Conservation (phyloP, 768 basidiomycete genomes). For the Hebeloma cylindrosporum region DNA sequence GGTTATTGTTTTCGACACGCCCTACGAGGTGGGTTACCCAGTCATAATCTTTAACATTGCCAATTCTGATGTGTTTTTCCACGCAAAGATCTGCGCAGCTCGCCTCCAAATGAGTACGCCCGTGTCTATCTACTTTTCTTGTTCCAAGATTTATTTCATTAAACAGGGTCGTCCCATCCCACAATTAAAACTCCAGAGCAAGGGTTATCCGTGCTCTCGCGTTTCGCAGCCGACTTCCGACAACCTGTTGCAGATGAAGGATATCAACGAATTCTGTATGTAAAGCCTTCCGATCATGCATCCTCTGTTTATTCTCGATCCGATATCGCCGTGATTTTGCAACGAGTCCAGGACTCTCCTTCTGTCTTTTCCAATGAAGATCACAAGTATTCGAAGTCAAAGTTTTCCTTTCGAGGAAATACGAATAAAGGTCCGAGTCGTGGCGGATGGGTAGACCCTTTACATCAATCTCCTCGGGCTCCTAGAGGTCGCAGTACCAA, state of each 20-base stretch:
- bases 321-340: conserved; percentile 53
- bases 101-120: conserved; percentile 57
- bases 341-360: conserved; percentile 47
- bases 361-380: conserved; percentile 24
- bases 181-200: conserved; percentile 66
- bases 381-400: conserved; percentile 9
- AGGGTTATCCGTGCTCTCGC: conserved; percentile 59
- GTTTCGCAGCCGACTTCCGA: conserved; percentile 62
- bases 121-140: conserved; percentile 5
- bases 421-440: conserved; percentile 22
- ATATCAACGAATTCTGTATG: conserved; percentile 56
- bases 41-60: conserved; percentile 20
- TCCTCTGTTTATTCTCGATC: conserved; percentile 48
- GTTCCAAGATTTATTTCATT: conserved; percentile 1
- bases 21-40: conserved; percentile 58
- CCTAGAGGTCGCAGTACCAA: conserved; percentile 20
- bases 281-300: conserved; percentile 42
- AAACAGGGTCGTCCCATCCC: conserved; percentile 68
- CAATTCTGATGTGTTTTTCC: conserved; percentile 22
- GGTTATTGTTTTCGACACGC: conserved; percentile 78
- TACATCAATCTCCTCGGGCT: conserved; percentile 12
- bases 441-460: conserved; percentile 14
- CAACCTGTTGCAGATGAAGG: conserved; percentile 60
- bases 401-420: conserved; percentile 16
- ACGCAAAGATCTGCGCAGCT: conserved; percentile 55